These are phyloP conservation scores for Colletotrichum sojae DNA, from an alignment of 2,329 filamentous ascomycete species.

Conservation along the genomic window DNA sequence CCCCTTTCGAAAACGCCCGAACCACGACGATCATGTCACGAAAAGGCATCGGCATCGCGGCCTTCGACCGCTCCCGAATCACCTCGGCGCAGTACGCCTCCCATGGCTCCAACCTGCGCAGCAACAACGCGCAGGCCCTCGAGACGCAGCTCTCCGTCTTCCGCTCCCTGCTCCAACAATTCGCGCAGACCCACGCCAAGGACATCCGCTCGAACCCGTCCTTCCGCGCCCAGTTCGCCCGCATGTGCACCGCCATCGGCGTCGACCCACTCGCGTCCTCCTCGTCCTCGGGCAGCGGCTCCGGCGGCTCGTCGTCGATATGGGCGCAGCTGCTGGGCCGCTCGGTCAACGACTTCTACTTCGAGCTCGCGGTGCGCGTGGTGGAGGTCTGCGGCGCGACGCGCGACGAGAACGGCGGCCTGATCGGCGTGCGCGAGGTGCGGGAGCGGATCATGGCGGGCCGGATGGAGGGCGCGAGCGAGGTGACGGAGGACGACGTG, in stretches of 20 bases:
- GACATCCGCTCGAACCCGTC: slow-evolving; percentile 96
- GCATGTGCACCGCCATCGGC: slow-evolving; percentile 97
- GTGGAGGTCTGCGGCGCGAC: slow-evolving; percentile 93
- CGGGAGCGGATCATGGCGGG: slow-evolving; percentile 80
- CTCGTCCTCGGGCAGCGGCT: slow-evolving; percentile 54
- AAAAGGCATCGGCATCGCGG: slow-evolving; percentile 90
- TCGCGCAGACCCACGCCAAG: slow-evolving; percentile 93
- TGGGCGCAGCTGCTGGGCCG: slow-evolving; percentile 95
- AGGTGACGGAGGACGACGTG: slow-evolving; percentile 93
- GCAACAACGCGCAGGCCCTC: slow-evolving; percentile 85
- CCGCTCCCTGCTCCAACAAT: slow-evolving; percentile 94
- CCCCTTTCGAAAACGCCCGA: not conserved
- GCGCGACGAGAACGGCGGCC: slow-evolving; percentile 89
- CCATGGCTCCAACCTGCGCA: slow-evolving; percentile 90
- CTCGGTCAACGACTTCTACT: slow-evolving; percentile 98
- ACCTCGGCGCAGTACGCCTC: slow-evolving; percentile 91
- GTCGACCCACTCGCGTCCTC: slow-evolving; percentile 86
- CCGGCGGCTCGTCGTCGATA: slow-evolving; percentile 74
- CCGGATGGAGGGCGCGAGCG: slow-evolving; percentile 81
- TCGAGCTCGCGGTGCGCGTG: slow-evolving; percentile 94
- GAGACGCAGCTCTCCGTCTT: slow-evolving; percentile 96
- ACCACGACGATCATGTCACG: slow-evolving; percentile 69
- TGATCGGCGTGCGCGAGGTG: slow-evolving; percentile 88
- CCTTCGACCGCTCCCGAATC: slow-evolving; percentile 88
- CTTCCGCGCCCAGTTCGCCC: slow-evolving; percentile 96